Evolutionary conservation across 345 rosid species (phyloP).

Genomic region (Salix dunnii): DNA sequence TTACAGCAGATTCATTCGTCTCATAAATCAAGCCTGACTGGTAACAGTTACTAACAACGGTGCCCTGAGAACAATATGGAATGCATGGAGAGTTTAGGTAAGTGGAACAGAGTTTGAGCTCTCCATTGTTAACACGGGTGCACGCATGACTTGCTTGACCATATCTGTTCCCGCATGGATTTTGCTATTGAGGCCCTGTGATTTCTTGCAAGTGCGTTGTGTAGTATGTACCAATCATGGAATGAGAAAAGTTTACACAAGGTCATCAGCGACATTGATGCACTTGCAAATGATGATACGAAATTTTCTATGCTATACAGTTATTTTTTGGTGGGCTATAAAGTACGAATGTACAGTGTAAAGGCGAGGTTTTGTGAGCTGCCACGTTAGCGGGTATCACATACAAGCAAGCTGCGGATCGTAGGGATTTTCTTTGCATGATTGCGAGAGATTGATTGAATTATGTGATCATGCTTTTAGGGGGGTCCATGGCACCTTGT

Average conservation of each 20-base stretch:
- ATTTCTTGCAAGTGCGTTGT: not conserved
- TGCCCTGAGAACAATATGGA: not conserved
- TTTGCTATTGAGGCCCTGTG: not conserved
- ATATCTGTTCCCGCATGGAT: not conserved
- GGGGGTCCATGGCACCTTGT: slow-evolving; percentile 19
- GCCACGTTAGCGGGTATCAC: slow-evolving; percentile 5
- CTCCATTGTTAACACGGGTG: not conserved
- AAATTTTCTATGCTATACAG: not conserved
- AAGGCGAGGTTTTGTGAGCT: not conserved
- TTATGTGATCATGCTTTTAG: not conserved
- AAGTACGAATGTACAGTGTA: not conserved
- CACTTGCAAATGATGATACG: not conserved
- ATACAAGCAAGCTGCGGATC: not conserved
- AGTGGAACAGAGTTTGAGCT: not conserved
- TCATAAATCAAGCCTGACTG: not conserved
- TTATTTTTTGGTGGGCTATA: not conserved
- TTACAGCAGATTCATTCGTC: not conserved
- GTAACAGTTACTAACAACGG: not conserved
- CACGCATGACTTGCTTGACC: not conserved
- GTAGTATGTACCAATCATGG: not conserved
- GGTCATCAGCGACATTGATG: not conserved
- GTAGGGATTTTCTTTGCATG: not conserved
- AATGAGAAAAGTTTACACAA: not conserved
- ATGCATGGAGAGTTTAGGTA: not conserved
- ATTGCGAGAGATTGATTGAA: not conserved